Evolutionary conservation across 495 filamentous ascomycete species (phyloP).

Genomic region (Pseudevernia furfuracea): DNA sequence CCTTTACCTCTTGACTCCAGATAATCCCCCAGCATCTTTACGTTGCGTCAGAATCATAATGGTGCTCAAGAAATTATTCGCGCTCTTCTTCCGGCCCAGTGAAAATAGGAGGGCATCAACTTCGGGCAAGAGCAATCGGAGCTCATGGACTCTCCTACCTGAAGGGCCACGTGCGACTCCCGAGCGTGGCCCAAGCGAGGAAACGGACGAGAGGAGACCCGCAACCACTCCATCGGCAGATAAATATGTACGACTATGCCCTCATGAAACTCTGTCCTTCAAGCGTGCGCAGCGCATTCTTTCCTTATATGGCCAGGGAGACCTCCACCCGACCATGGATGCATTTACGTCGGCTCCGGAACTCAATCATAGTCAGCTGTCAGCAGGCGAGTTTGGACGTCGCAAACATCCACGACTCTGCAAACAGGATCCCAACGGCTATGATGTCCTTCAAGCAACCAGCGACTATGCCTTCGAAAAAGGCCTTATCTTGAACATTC

Average conservation of each 20-base stretch:
- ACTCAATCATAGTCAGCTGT: neutral
- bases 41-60: neutral
- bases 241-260: neutral
- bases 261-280: constrained; percentile 4
- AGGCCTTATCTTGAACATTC: constrained; percentile 1
- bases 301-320: neutral
- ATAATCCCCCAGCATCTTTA: neutral
- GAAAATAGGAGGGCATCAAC: neutral
- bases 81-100: neutral
- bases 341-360: neutral
- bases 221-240: neutral
- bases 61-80: neutral
- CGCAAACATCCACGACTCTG: constrained; percentile 1
- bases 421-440: constrained; percentile 2
- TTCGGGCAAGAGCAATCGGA: constrained; percentile 2
- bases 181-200: neutral
- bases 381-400: constrained; percentile 2
- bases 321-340: constrained; percentile 1
- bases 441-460: constrained; percentile 7
- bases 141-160: neutral
- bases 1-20: neutral
- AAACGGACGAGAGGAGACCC: neutral
- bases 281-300: neutral
- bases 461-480: constrained; percentile 2
- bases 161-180: neutral